Evolutionary conservation across 768 basidiomycete genomes (phyloP), one percentile per base, ranked within the genome.

Genomic region (Suillus americanus): DNA sequence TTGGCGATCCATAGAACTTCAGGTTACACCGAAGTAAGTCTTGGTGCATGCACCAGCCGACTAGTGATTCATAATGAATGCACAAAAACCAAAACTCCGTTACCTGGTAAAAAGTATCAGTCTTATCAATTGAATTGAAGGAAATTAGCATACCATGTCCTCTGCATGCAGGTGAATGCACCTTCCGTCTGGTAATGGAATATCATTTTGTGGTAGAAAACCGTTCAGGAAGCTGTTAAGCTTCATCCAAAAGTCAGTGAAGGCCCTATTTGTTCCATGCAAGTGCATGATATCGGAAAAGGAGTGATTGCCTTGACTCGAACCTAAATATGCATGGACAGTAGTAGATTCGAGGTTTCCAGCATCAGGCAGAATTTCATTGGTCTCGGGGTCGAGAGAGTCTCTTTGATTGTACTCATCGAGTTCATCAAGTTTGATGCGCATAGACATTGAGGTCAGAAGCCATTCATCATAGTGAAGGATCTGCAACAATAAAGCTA

Each of bases 321-420:
- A 30, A 56, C 63, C 56, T 56, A 60, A 38, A 30, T 43, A 30
- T 14, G 48, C 55, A 43, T 64, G 28, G 28, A 30, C 55, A 3
- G 18, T 45, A 45, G n/a, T 45, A 45, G 45, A 30, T 30, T 45
- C 20, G 3, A 3, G 28, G 28, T 30, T 30, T 16, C 18, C 28
- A 30, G 28, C 28, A 30, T 30, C 28, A 30, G 2, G 0, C 20
- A 7, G 43, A 3, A 7, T n/a, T n/a, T n/a, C 51, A 23, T 55
- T 54, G n/a, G 9, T 33, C 37, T 50, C 14, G 2, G 77, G 75
- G 13, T 48, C 1, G 45, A 38, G 0, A 67, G 73, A 14, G 75
- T 67, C 62, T 79, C 55, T 40, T 75, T 75, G 66, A 25, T 48
- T 25, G 23, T 48, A 48, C 28, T 78, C 70, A 12, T 64, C 50